Base-by-base conservation (phyloP, 2,329 filamentous ascomycete genomes). In the Fusarium sp. region DNA sequence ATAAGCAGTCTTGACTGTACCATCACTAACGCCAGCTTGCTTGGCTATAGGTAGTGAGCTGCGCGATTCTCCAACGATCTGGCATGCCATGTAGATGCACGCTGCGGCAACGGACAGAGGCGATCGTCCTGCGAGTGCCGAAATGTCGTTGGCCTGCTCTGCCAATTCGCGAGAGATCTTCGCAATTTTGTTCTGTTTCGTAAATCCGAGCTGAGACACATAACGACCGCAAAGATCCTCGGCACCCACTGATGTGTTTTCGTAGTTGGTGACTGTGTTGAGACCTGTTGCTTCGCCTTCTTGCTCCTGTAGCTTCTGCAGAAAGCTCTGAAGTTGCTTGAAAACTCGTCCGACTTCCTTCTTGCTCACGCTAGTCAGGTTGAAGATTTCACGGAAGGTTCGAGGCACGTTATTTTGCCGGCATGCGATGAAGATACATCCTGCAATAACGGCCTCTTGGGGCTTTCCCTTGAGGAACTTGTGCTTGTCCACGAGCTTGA, bases 291-390 rank as follows among this genome's bases (percentile, higher is more conserved):
- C 79, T 73, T 86, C 83, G 68, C 85, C 84, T 12, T 82, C 81
- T n/a, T 77, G 78, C 71, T 91, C 90, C 77, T 93, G 89, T 54
- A 91, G 88, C 76, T 91, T 91, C 77, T 91, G 90, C 78, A 98
- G 88, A 83, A 97, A 98, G 75, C 91, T 90, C 83, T 98, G 95
- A 46, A 99, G 87, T 63, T 90, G 86, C 85, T 99, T 99, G 88
- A 98, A 99, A 27, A 95, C 95, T 63, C 95, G 88, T 26, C 96
- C 96, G 70, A 99, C 97, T 79, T 99, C 97, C 84, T 98, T 98
- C 85, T 98, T 98, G 67, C 92, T 91, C 32, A 99, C 95, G 74
- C 93, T 93, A 12, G 96, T 99, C 80, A 98, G 86, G 67, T 94
- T 92, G 83, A 93, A 97, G 77, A 99, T 96, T 81, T 99, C 97